phyloP scores from a whole-genome alignment of 78 protist species.

The Paratrimastix pyriformis region DNA sequence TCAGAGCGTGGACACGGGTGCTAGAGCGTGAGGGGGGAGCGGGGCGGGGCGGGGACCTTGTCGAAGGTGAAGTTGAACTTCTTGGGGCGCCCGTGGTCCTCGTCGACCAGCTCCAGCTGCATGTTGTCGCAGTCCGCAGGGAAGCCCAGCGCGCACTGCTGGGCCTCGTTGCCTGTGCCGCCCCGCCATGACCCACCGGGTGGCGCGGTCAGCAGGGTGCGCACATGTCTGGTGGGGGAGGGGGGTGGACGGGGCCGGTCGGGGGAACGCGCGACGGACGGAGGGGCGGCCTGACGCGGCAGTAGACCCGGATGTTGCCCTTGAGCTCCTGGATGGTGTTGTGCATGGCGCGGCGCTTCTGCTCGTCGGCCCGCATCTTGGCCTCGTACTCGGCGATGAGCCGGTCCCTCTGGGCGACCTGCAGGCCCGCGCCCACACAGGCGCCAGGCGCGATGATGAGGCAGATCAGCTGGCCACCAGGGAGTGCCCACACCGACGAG shows the following conservation, averaged over 20 bases:
- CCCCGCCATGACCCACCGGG: neutral
- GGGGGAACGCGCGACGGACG: too few species aligned
- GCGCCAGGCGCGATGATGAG: too few species aligned
- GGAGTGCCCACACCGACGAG: too few species aligned
- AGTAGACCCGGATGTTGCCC: conserved; percentile 75
- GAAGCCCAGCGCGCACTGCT: neutral
- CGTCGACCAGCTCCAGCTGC: neutral
- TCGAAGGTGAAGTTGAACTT: conserved; percentile 40
- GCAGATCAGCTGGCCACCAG: too few species aligned
- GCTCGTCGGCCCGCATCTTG: conserved; percentile 19
- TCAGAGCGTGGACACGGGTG: too few species aligned
- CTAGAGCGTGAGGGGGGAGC: neutral
- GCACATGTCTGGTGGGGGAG: neutral
- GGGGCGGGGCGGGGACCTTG: conserved; percentile 20
- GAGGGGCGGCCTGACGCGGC: conserved; percentile 54
- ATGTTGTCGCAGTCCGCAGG: neutral
- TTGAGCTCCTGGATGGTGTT: conserved; percentile 49
- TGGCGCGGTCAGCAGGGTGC: neutral
- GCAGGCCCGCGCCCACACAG: too few species aligned
- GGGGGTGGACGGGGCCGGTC: neutral
- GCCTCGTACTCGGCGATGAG: too few species aligned
- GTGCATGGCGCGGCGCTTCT: neutral
- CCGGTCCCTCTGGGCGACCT: too few species aligned
- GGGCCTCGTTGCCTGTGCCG: too few species aligned
- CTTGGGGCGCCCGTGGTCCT: neutral